Conservation (phyloP, 352 stramenopile genomes). For the Pythium dissimile region DNA sequence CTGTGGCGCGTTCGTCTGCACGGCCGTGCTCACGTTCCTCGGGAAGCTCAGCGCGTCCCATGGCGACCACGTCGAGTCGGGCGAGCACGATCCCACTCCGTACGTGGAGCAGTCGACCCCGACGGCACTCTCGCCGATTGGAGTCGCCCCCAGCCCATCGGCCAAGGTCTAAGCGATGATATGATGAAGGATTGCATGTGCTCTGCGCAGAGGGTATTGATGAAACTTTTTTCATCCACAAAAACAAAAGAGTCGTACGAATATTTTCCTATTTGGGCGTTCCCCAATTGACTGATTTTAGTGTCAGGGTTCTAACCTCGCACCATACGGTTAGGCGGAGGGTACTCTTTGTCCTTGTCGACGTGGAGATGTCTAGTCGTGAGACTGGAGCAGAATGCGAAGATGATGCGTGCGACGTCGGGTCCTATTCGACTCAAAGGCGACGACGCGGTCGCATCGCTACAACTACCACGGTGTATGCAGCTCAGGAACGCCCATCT, state of each 20-base stretch:
- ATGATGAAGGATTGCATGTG: too few species aligned
- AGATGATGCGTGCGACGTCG: not conserved
- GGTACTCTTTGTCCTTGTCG: too few species aligned
- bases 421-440: not conserved
- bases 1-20: constrained; percentile 27
- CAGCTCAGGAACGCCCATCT: not conserved
- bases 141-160: not conserved
- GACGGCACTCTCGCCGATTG: constrained; percentile 11
- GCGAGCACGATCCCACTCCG: not conserved
- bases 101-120: constrained; percentile 18
- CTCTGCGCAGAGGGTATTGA: too few species aligned
- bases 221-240: too few species aligned
- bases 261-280: too few species aligned
- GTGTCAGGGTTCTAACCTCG: too few species aligned
- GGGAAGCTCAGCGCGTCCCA: not conserved
- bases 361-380: not conserved
- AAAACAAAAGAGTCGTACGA: too few species aligned
- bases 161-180: constrained; percentile 9
- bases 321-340: too few species aligned
- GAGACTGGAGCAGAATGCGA: not conserved
- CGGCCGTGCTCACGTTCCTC: constrained; percentile 19
- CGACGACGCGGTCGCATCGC: not conserved
- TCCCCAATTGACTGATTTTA: too few species aligned
- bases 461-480: not conserved
- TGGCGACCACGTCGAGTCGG: not conserved